Base-by-base conservation (phyloP, 805 yeast genomes). In the Pichia paraexigua region DNA sequence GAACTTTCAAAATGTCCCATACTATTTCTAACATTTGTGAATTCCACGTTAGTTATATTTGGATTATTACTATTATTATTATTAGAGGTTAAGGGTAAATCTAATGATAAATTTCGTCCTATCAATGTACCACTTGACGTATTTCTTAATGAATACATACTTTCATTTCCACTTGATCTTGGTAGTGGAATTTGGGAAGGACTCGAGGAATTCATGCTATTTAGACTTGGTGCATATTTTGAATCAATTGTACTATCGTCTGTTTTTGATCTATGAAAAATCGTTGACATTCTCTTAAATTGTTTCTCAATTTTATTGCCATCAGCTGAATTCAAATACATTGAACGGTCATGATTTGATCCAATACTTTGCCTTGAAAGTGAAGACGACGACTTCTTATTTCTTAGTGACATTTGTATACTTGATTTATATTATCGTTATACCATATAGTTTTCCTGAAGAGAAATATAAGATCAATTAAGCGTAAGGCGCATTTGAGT, bases 31-130 rank as follows among this genome's bases (percentile, higher is more conserved):
- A 66, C 64, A 50, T 67, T 67, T 46, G 59, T 66, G 55, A 67
- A 67, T 49, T 66, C 71, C n/a, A 67, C 70, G 48, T 60, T 63
- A 17, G 66, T 51, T 13, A 51, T 46, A 9, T 20, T 35, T 35
- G 39, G 22, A 41, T 47, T n/a, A 5, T 24, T 28, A 10, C 20
- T 27, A 9, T 21, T 39, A 9, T 18, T 30, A 30, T 30, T 21
- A 25, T 24, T 35, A n/a, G 39, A 9, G 10, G 37, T 32, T 35
- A 35, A n/a, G 17, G 30, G 49, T 20, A 43, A 21, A 13, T 48
- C 43, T 2, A 48, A 20, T 25, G 47, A 43, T 3, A 30, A 28
- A 28, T 35, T 40, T 22, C 44, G 41, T 11, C 47, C 39, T 55
- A 21, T 58, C 60, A 7, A 63, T 52, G 53, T 60, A 52, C 55